Evolutionary conservation across 208 protist genomes (phyloP).

Genomic region (Trypanosoma lewisi): DNA sequence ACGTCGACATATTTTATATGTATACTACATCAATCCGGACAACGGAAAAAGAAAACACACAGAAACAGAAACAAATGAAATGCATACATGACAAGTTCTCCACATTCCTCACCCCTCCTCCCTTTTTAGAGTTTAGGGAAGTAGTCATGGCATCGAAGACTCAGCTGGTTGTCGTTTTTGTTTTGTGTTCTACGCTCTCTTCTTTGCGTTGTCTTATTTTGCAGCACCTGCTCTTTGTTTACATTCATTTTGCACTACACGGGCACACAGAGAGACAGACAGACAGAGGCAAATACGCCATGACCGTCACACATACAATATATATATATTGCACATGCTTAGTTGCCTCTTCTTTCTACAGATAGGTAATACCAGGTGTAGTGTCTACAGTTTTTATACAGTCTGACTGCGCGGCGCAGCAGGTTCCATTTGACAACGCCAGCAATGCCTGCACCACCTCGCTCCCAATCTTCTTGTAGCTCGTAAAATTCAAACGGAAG

Average conservation of each 20-base stretch:
- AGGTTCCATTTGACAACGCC: constrained; percentile 33
- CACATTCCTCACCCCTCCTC: too few species aligned
- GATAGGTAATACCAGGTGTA: constrained; percentile 45
- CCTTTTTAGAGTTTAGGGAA: too few species aligned
- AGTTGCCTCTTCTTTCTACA: constrained; percentile 19
- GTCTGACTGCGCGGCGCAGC: constrained; percentile 41
- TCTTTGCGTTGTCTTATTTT: too few species aligned
- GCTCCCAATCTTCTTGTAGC: constrained; percentile 32
- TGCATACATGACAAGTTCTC: neutral
- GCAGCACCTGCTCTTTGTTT: too few species aligned
- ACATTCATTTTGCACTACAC: neutral
- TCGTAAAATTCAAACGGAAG: constrained; percentile 48
- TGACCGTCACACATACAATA: neutral
- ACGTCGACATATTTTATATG: too few species aligned
- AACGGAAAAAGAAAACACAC: too few species aligned
- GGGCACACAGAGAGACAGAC: neutral
- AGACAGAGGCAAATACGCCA: neutral
- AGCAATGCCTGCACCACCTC: constrained; percentile 42
- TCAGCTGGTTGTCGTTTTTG: neutral
- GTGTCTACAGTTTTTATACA: constrained; percentile 35
- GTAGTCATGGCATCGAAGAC: neutral
- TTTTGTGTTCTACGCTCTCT: neutral
- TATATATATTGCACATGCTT: neutral
- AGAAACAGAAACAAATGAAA: constrained; percentile 14
- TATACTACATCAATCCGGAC: constrained; percentile 10